Evolutionary conservation across 768 basidiomycete genomes (phyloP).

Genomic region (Tulasnella sp.): DNA sequence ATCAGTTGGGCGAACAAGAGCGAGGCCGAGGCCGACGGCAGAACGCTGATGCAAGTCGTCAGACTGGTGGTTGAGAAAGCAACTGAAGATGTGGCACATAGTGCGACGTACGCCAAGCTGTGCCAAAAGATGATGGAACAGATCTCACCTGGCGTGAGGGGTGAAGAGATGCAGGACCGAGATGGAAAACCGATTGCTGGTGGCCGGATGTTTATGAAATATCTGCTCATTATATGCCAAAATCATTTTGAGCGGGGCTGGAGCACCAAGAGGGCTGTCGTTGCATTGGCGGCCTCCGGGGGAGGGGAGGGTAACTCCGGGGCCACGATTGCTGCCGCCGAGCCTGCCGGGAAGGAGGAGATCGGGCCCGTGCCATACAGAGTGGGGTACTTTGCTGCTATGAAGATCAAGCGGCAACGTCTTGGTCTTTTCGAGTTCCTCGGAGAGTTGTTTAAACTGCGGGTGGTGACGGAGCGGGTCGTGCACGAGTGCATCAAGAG

Average conservation of each 20-base stretch:
- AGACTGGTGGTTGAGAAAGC: conserved; percentile 95
- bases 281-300: conserved; percentile 75
- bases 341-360: conserved; percentile 29
- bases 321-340: conserved; percentile 36
- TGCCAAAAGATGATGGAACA: conserved; percentile 94
- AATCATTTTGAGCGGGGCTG: conserved; percentile 96
- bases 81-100: conserved; percentile 90
- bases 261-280: conserved; percentile 77
- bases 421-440: conserved; percentile 38
- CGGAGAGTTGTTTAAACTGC: conserved; percentile 37
- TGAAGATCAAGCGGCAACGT: conserved; percentile 37
- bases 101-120: conserved; percentile 92
- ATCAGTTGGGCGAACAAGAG: conserved; percentile 91
- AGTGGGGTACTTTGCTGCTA: conserved; percentile 38
- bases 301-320: conserved; percentile 79
- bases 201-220: conserved; percentile 91
- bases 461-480: conserved; percentile 35
- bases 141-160: conserved; percentile 77
- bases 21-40: conserved; percentile 82
- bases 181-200: conserved; percentile 88
- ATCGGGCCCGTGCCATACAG: conserved; percentile 23
- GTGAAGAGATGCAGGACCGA: conserved; percentile 67
- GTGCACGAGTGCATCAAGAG: conserved; percentile 36
- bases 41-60: conserved; percentile 92
- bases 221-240: conserved; percentile 91